A percentile compares a stretch with the other conserved stretches of the same genome.
These are phyloP conservation scores for Marasmius tenuissimus DNA, from an alignment of 1,284 basidiomycete species.

Conservation along the genomic window DNA sequence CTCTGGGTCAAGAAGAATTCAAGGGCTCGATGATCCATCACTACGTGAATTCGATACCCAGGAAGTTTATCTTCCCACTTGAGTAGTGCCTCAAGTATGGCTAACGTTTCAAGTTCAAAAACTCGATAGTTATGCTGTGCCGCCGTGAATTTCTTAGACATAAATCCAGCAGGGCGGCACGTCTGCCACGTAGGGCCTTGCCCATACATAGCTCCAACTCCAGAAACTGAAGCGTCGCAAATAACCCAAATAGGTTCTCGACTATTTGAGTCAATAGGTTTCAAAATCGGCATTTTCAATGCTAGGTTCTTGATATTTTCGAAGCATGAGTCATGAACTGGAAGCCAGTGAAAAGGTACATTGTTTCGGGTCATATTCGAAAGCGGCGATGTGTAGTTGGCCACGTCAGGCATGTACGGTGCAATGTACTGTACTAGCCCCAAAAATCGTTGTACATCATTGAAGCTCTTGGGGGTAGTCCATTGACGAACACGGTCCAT, in stretches of 20 bases:
- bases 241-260: slow-evolving; percentile 21
- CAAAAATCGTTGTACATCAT: slow-evolving; percentile 40
- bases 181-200: slow-evolving; percentile 36
- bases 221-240: slow-evolving; percentile 36
- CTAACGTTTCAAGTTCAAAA: slow-evolving; percentile 36
- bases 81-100: slow-evolving; percentile 33
- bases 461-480: slow-evolving; percentile 28
- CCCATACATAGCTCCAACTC: slow-evolving; percentile 37
- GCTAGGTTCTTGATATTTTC: slow-evolving; percentile 10
- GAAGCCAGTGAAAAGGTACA: slow-evolving; percentile 14
- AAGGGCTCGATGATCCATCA: slow-evolving; percentile 38
- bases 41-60: slow-evolving; percentile 26
- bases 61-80: slow-evolving; percentile 38
- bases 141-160: slow-evolving; percentile 37
- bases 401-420: slow-evolving; percentile 36
- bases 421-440: slow-evolving; percentile 41
- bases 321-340: slow-evolving; percentile 11
- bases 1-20: slow-evolving; percentile 29
- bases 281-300: slow-evolving; percentile 7
- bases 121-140: slow-evolving; percentile 37
- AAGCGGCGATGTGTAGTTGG: slow-evolving; percentile 24
- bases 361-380: slow-evolving; percentile 14
- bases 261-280: slow-evolving; percentile 2
- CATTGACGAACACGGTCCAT: slow-evolving; percentile 26
- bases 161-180: slow-evolving; percentile 35